Conservation (phyloP, 1,139 yeast genomes). For the Taphrina populina region DNA sequence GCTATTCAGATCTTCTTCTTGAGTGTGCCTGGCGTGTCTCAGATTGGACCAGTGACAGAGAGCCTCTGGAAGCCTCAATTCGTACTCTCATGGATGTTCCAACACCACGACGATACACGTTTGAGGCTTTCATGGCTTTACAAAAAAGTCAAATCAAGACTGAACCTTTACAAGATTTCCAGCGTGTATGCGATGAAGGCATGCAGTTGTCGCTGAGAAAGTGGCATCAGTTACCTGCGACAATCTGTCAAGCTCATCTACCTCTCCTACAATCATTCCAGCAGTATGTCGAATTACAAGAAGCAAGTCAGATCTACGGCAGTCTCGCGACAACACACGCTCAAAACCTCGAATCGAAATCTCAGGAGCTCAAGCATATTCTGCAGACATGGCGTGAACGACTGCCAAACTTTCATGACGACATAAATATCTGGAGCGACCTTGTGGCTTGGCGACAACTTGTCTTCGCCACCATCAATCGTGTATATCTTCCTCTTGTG, state of each 20-base stretch:
- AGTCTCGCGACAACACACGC: constrained; percentile 87
- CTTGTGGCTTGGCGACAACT: constrained; percentile 98
- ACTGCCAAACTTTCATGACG: constrained; percentile 95
- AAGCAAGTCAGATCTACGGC: constrained; percentile 91
- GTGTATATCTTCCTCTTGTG: constrained; percentile 87
- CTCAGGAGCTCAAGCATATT: constrained; percentile 90
- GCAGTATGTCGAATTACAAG: constrained; percentile 96
- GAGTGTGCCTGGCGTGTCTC: constrained; percentile 99
- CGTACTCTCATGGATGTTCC: constrained; percentile 98
- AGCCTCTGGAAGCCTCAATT: constrained; percentile 89
- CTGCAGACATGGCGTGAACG: constrained; percentile 98
- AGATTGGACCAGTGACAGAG: constrained; percentile 95
- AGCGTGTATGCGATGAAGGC: constrained; percentile 90
- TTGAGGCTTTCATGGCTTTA: constrained; percentile 86
- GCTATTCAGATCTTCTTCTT: constrained; percentile 84
- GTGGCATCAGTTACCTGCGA: constrained; percentile 85
- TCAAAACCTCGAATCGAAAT: constrained; percentile 83
- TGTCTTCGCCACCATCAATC: constrained; percentile 94
- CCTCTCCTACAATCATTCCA: constrained; percentile 92
- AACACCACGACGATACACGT: constrained; percentile 92
- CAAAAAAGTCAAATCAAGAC: constrained; percentile 93
- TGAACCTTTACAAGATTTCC: constrained; percentile 72
- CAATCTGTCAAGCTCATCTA: constrained; percentile 80
- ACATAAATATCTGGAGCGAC: constrained; percentile 96
- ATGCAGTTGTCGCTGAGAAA: constrained; percentile 87